Evolutionary conservation across 257 asterid genomes (phyloP).

Genomic region (Petunia secreta): DNA sequence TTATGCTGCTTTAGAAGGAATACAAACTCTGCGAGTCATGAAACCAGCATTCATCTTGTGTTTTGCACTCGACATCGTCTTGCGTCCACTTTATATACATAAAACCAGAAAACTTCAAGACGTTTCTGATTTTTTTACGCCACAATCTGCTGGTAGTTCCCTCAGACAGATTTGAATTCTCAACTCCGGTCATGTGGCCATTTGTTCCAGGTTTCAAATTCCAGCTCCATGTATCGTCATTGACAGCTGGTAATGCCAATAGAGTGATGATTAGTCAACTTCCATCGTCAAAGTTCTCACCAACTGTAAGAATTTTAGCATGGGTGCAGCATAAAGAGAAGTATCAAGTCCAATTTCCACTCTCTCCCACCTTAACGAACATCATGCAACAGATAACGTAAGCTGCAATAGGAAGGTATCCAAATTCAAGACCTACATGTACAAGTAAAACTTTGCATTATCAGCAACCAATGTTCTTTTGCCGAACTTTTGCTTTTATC

Average conservation of each 20-base stretch:
- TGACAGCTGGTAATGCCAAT: not conserved
- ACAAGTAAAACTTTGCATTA: not conserved
- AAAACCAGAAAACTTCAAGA: not conserved
- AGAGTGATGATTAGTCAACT: not conserved
- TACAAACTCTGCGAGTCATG: not conserved
- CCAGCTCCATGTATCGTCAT: not conserved
- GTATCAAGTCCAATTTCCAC: not conserved
- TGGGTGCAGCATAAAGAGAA: slow-evolving; percentile 16
- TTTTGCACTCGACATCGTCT: not conserved
- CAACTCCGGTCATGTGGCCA: not conserved
- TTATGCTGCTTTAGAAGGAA: not conserved
- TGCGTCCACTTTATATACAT: not conserved
- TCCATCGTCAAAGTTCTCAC: slow-evolving; percentile 14
- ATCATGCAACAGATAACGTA: not conserved
- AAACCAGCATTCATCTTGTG: not conserved
- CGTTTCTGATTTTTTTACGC: not conserved
- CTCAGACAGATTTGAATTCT: not conserved
- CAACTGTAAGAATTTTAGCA: not conserved
- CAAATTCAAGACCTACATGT: not conserved
- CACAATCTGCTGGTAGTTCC: not conserved
- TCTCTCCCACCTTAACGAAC: slow-evolving; percentile 7
- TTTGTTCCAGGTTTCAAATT: not conserved
- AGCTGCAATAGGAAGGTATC: not conserved
- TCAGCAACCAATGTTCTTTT: slow-evolving; percentile 4
- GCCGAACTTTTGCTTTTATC: not conserved